A percentile compares a stretch with the other conserved stretches of the same genome.
Evolutionary conservation across 1,284 basidiomycete species (phyloP).

Genomic region (Hortiboletus rubellus): DNA sequence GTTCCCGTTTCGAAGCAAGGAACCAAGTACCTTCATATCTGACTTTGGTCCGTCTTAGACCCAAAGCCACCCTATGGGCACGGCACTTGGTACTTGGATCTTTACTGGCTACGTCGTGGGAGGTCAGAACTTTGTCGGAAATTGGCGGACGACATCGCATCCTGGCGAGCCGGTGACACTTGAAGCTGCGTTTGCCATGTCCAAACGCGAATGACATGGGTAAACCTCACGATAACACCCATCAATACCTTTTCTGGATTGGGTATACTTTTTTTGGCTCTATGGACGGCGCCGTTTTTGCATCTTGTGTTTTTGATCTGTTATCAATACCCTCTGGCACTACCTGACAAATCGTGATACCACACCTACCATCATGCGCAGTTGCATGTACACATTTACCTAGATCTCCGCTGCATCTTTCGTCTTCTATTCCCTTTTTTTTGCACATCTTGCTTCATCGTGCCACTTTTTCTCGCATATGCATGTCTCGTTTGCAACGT

Average conservation of each 20-base stretch:
- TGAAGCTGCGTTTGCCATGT: constrained; percentile 61
- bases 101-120: constrained; percentile 72
- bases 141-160: constrained; percentile 54
- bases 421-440: constrained; percentile 8
- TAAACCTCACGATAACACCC: background rate
- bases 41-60: constrained; percentile 9
- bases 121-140: constrained; percentile 64
- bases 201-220: constrained; percentile 36
- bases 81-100: constrained; percentile 45
- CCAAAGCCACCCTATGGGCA: background rate
- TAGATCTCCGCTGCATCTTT: constrained; percentile 25
- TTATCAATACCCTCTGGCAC: constrained; percentile 2
- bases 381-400: constrained; percentile 18
- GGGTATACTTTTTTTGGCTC: background rate
- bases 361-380: constrained; percentile 8
- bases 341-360: constrained; percentile 2
- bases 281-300: constrained; percentile 7
- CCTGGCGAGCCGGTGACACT: constrained; percentile 44
- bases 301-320: constrained; percentile 15
- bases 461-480: background rate
- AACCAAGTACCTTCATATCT: background rate
- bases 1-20: background rate
- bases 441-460: constrained; percentile 6
- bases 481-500: background rate
- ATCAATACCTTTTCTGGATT: background rate